Percentiles rank a stretch among this genome's conserved stretches.
phyloP scores from a whole-genome alignment of 495 filamentous ascomycete species.

The Tuber melanosporum region DNA sequence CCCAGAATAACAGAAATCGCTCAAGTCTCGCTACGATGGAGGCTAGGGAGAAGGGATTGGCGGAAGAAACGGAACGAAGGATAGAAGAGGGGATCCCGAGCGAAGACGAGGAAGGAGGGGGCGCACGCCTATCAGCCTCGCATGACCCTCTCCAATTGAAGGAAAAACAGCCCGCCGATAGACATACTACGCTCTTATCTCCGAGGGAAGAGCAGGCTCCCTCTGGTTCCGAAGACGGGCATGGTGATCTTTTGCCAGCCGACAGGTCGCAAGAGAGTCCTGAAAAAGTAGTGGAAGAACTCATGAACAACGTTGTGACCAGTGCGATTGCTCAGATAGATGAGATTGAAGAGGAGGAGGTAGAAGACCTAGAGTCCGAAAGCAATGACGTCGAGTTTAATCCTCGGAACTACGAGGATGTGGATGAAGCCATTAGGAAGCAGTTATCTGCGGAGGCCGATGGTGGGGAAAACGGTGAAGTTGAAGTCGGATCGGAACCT shows the following conservation, averaged over 20 bases:
- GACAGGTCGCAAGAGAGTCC: neutral
- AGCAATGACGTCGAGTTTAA: neutral
- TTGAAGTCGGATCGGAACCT: neutral
- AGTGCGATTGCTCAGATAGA: neutral
- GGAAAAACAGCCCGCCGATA: neutral
- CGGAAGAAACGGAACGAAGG: neutral
- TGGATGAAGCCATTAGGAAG: neutral
- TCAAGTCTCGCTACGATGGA: neutral
- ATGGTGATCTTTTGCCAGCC: neutral
- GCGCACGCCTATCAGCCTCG: neutral
- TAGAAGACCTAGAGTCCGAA: neutral
- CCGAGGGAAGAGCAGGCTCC: neutral
- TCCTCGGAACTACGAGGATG: neutral
- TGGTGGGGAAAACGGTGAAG: neutral
- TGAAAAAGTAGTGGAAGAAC: neutral
- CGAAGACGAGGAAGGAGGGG: neutral
- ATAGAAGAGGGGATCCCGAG: neutral
- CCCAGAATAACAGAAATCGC: neutral
- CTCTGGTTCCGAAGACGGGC: neutral
- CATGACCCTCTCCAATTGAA: constrained; percentile 1
- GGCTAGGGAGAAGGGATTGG: neutral
- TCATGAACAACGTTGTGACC: neutral
- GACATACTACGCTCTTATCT: neutral
- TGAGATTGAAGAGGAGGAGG: neutral
- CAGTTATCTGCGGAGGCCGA: neutral